phyloP scores from a whole-genome alignment of 495 filamentous ascomycete genomes.

The Penicillium pulvis region DNA sequence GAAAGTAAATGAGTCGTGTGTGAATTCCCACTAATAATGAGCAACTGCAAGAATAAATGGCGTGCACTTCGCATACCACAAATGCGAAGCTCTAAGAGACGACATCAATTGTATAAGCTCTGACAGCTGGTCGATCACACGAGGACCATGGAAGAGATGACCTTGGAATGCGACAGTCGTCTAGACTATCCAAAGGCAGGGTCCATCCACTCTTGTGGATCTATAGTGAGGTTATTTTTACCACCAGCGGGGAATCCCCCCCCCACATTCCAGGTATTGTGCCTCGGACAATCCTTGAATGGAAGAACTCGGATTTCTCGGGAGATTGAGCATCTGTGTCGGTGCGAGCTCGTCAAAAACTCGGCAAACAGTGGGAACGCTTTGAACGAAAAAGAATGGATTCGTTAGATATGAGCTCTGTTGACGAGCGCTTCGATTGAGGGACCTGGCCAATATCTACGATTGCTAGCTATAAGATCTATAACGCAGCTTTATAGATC shows the following conservation, averaged over 20 bases:
- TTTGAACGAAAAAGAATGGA: too few species aligned
- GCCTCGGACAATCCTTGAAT: not conserved
- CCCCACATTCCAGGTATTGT: not conserved
- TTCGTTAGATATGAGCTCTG: too few species aligned
- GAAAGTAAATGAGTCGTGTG: too few species aligned
- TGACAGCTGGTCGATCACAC: conserved; percentile 4
- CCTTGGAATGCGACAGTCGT: conserved; percentile 5
- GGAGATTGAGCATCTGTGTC: not conserved
- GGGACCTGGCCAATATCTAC: too few species aligned
- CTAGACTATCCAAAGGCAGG: conserved; percentile 15
- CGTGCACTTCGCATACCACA: not conserved
- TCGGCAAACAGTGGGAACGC: too few species aligned
- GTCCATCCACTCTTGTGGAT: not conserved
- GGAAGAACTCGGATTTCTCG: not conserved
- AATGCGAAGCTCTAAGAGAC: not conserved
- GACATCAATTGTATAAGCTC: not conserved
- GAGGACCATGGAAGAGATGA: conserved; percentile 3
- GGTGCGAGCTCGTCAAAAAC: too few species aligned
- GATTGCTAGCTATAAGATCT: too few species aligned
- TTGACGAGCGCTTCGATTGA: too few species aligned
- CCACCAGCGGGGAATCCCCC: not conserved
- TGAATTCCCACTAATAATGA: too few species aligned
- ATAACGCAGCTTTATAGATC: not conserved
- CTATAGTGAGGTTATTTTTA: not conserved
- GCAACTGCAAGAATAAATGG: too few species aligned